Percentiles rank a stretch among this genome's conserved stretches.
phyloP scores from a whole-genome alignment of 805 yeast genomes.

The Saccharomycopsis sp. region DNA sequence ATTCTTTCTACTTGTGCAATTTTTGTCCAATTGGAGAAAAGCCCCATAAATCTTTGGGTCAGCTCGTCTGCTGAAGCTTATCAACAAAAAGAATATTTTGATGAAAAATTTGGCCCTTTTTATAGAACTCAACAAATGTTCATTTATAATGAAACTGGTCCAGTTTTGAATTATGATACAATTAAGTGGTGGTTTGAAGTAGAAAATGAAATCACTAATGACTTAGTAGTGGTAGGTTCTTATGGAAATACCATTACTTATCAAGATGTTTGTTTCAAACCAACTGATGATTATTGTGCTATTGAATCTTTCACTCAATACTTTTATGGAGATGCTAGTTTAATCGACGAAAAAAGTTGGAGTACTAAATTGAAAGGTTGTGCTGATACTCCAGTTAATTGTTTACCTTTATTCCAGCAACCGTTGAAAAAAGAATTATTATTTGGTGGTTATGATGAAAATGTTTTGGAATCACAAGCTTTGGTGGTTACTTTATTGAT shows the following conservation, averaged over 20 bases:
- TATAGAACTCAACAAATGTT: constrained; percentile 81
- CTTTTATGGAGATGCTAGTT: constrained; percentile 51
- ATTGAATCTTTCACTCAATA: constrained; percentile 86
- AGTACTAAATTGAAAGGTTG: constrained; percentile 42
- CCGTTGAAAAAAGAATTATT: constrained; percentile 67
- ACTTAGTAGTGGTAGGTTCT: constrained; percentile 16
- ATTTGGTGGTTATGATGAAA: constrained; percentile 49
- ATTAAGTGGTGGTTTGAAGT: constrained; percentile 85
- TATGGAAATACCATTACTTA: constrained; percentile 25
- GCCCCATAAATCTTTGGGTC: constrained; percentile 88
- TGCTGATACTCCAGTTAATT: constrained; percentile 72
- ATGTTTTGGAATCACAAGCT: constrained; percentile 54
- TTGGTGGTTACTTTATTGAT: constrained; percentile 67
- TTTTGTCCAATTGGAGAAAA: constrained; percentile 53
- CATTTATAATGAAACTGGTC: constrained; percentile 56
- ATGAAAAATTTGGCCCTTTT: constrained; percentile 81
- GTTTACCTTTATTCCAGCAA: constrained; percentile 85
- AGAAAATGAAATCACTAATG: constrained; percentile 42
- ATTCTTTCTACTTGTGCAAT: constrained; percentile 43
- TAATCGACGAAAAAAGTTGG: constrained; percentile 49
- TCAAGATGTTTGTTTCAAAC: constrained; percentile 73
- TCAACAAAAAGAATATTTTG: constrained; percentile 58
- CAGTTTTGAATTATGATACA: constrained; percentile 58
- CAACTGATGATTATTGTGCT: constrained; percentile 69
- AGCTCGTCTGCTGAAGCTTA: constrained; percentile 64